These are phyloP conservation scores for Uncinocarpus reesii DNA, from an alignment of 2,329 filamentous ascomycete species.

Conservation along the genomic window DNA sequence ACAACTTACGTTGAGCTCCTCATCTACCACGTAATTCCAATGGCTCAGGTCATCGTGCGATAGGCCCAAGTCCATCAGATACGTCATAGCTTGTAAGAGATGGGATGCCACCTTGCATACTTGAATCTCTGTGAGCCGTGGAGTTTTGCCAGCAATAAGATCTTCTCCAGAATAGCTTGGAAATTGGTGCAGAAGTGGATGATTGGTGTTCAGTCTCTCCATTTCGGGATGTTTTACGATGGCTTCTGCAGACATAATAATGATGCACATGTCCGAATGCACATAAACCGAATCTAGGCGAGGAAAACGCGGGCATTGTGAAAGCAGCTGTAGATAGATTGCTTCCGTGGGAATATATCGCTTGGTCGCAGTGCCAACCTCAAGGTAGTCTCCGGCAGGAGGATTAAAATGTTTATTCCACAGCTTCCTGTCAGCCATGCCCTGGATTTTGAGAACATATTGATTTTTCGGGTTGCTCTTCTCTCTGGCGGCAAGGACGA, in stretches of 20 bases:
- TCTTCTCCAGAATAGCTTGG: constrained; percentile 12
- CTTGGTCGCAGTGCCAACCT: background rate
- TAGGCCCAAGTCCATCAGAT: constrained; percentile 25
- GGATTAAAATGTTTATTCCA: background rate
- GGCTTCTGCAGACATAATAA: constrained; percentile 24
- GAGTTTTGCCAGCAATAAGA: constrained; percentile 12
- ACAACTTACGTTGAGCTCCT: constrained; percentile 22
- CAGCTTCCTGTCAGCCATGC: background rate
- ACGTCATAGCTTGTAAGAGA: constrained; percentile 23
- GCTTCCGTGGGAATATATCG: constrained; percentile 24
- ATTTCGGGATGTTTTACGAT: constrained; percentile 17
- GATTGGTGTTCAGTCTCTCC: background rate
- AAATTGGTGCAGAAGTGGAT: background rate
- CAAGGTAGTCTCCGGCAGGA: background rate
- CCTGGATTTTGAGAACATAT: constrained; percentile 11
- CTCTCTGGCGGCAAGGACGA: background rate
- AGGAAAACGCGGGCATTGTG: constrained; percentile 23
- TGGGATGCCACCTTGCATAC: constrained; percentile 26
- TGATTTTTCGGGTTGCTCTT: constrained; percentile 3
- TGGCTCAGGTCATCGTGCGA: constrained; percentile 25
- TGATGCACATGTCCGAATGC: constrained; percentile 19
- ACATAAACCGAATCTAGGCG: constrained; percentile 24
- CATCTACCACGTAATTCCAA: constrained; percentile 25
- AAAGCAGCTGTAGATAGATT: constrained; percentile 21
- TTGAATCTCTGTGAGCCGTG: constrained; percentile 21